Evolutionary conservation across 1,284 basidiomycete species (phyloP), one percentile per base, ranked within the genome.

Genomic region (Phellopilus nigrolimitatus): DNA sequence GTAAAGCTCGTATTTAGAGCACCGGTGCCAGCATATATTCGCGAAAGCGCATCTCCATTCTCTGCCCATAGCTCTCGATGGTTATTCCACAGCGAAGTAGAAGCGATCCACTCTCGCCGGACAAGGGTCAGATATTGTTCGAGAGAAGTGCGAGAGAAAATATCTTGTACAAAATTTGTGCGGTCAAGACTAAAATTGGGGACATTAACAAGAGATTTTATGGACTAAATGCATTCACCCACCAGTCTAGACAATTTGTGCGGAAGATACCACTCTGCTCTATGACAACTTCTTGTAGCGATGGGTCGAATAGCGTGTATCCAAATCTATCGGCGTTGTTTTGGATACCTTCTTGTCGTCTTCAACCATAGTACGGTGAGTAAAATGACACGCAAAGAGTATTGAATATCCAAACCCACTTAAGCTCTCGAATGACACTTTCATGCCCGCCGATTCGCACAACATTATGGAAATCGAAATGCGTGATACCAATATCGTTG

Each of bases 121-220:
- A 85, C 78, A 28, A 86, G 77, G 43, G 73, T 63, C 28, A 91
- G 73, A 59, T 85, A 91, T 58, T 88, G 82, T 58, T 91, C 84
- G 9, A 95, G 72, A 0, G 83, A 80, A 27, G 78, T 78, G 3
- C 84, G 79, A 1, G 91, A 94, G 36, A 97, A 72, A 55, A 95
- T 90, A 61, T 97, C 95, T 68, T 98, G 89, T 1, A 97, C 83
- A 58, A 97, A 97, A 65, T 99, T 99, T n/a, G 97, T 99, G 33
- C 97, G 84, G 64, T 98, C 95, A 56, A 98, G 72, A 66, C 93
- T 95, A 59, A 57, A 40, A 50, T 40, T 47, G 27, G 60, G 54
- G 48, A 38, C 37, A 56, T 30, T n/a, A 55, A 57, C 27, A 33
- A 12, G 50, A 47, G 30, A 45, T 31, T 3, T 10, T 22, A 15